Conservation (phyloP, 139 green algal genomes). For the Chlorella sorokiniana region DNA sequence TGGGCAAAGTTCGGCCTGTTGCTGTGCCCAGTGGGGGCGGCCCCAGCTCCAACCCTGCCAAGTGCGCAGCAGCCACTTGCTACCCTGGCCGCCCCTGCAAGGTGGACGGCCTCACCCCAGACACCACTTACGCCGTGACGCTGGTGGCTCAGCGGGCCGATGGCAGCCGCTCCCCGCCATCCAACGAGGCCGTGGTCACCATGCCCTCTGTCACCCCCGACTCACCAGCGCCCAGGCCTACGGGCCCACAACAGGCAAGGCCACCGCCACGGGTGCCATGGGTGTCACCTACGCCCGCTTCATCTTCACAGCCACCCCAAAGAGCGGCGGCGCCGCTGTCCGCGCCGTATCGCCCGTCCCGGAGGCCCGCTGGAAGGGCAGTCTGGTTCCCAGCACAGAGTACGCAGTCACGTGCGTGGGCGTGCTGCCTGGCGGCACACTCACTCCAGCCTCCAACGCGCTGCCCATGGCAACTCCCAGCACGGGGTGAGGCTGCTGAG, state of each 20-base stretch:
- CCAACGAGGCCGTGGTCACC: neutral
- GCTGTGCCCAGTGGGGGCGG: neutral
- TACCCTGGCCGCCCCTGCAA: neutral
- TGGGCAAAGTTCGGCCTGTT: neutral
- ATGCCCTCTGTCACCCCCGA: neutral
- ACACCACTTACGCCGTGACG: neutral
- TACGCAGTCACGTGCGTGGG: neutral
- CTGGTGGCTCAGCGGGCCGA: neutral
- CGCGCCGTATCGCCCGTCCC: neutral
- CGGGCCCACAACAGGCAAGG: constrained; percentile 7
- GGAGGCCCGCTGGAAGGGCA: neutral
- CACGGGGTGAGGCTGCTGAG: too few species aligned
- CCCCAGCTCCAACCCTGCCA: too few species aligned
- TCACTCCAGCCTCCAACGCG: neutral
- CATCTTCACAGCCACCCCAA: neutral
- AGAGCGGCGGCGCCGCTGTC: neutral
- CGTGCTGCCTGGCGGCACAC: neutral
- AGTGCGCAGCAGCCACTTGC: neutral
- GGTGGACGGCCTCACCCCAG: neutral
- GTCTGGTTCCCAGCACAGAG: neutral
- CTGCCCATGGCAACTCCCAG: too few species aligned
- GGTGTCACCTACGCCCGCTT: neutral
- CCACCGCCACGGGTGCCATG: neutral
- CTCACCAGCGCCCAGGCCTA: neutral
- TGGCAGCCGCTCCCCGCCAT: neutral